These are phyloP conservation scores for Microsporum canis DNA, from an alignment of 2,329 filamentous ascomycete genomes.

Conservation along the genomic window DNA sequence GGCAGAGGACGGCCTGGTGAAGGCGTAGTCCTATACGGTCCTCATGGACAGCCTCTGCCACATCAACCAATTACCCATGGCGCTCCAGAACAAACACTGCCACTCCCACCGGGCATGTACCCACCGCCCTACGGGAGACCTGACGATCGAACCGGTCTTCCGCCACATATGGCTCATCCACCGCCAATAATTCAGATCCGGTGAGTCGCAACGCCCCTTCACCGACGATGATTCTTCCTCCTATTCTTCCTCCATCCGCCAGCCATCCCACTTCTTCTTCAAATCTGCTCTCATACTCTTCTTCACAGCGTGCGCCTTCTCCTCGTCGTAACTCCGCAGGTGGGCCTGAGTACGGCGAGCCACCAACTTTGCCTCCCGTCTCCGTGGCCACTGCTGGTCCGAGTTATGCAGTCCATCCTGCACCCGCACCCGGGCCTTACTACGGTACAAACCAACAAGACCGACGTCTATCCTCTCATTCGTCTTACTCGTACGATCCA, in stretches of 20 bases:
- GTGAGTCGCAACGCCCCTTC: constrained; percentile 31
- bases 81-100: constrained; percentile 25
- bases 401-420: constrained; percentile 31
- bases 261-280: constrained; percentile 16
- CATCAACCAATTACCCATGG: constrained; percentile 17
- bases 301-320: constrained; percentile 27
- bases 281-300: constrained; percentile 23
- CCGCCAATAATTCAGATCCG: constrained; percentile 32
- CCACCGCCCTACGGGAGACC: constrained; percentile 26
- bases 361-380: constrained; percentile 37
- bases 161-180: constrained; percentile 27
- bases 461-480: constrained; percentile 36
- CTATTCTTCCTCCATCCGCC: constrained; percentile 10
- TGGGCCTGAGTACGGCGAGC: constrained; percentile 38
- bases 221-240: constrained; percentile 13
- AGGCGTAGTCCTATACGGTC: constrained; percentile 36
- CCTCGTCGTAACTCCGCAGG: constrained; percentile 35
- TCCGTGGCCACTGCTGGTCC: constrained; percentile 35
- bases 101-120: constrained; percentile 33
- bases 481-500: constrained; percentile 33
- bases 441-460: constrained; percentile 29
- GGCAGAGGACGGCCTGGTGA: constrained; percentile 26
- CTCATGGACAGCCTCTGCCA: constrained; percentile 36
- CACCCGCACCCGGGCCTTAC: constrained; percentile 26
- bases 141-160: constrained; percentile 18